Conservation (phyloP, 139 green algal genomes). For the Chlorella sp. region DNA sequence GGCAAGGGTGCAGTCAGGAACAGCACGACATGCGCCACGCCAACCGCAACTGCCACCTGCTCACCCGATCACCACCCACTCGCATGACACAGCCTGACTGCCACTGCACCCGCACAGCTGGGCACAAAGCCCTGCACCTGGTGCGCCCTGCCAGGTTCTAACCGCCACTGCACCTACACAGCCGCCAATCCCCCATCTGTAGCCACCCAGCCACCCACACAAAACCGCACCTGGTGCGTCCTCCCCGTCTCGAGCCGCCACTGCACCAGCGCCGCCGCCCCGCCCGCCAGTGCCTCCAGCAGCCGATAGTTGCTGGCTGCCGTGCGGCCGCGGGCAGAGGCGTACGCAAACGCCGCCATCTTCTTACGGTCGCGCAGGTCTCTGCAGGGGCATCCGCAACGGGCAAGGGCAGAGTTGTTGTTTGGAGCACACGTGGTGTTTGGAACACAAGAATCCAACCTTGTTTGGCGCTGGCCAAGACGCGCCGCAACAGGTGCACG, state of each 20-base stretch:
- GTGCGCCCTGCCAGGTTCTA: too few species aligned
- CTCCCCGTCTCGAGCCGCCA: constrained; percentile 95
- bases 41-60: too few species aligned
- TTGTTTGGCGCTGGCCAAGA: too few species aligned
- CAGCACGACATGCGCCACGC: not conserved
- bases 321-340: constrained; percentile 55
- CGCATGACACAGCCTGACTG: too few species aligned
- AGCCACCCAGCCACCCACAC: not conserved
- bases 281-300: constrained; percentile 69
- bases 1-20: not conserved
- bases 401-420: too few species aligned
- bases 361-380: constrained; percentile 76
- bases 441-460: too few species aligned
- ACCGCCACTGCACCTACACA: too few species aligned
- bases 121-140: too few species aligned
- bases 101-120: too few species aligned
- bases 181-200: not conserved
- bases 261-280: constrained; percentile 79
- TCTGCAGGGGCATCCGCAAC: constrained; percentile 36
- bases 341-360: constrained; percentile 74
- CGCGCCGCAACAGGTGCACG: too few species aligned
- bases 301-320: constrained; percentile 84
- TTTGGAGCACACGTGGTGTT: too few species aligned
- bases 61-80: too few species aligned
- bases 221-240: constrained; percentile 84